Conservation (phyloP, 1,284 basidiomycete genomes). For the Malassezia sp. region DNA sequence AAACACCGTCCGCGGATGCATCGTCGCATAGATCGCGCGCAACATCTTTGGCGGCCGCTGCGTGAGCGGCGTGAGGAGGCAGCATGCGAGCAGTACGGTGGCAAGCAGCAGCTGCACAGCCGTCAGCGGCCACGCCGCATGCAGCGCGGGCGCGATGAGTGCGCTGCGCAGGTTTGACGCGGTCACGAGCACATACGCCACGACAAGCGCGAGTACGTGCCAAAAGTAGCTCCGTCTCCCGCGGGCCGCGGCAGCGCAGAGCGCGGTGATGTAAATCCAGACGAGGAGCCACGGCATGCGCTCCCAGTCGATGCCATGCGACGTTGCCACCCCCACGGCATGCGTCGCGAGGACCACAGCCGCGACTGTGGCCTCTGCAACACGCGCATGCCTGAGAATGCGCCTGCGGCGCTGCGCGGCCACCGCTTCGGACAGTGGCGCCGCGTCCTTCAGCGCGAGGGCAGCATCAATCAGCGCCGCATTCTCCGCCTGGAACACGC, state of each 20-base stretch:
- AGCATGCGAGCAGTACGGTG: constrained; percentile 21
- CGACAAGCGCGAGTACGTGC: constrained; percentile 33
- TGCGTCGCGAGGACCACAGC: constrained; percentile 20
- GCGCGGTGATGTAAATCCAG: constrained; percentile 30
- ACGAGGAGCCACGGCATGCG: constrained; percentile 20
- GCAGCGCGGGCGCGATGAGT: constrained; percentile 9
- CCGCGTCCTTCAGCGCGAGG: constrained; percentile 26
- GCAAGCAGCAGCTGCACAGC: constrained; percentile 20
- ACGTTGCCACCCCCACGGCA: constrained; percentile 18
- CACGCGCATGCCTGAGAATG: no score
- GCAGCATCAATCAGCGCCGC: constrained; percentile 44
- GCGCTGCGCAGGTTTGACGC: constrained; percentile 35
- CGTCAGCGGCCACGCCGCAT: constrained; percentile 4
- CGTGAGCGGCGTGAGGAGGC: constrained; percentile 30
- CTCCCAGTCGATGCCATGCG: constrained; percentile 15
- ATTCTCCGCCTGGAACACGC: constrained; percentile 41
- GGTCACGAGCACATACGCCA: constrained; percentile 22
- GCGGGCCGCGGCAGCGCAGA: constrained; percentile 24
- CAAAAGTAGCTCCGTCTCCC: constrained; percentile 25
- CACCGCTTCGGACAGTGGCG: no score
- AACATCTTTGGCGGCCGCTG: constrained; percentile 22
- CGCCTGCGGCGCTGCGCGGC: constrained; percentile 25
- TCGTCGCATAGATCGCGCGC: constrained; percentile 36
- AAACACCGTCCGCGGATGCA: constrained; percentile 27
- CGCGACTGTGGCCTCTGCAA: constrained; percentile 26